Base-by-base conservation (phyloP, 2,329 filamentous ascomycete genomes). In the Trichophyton simii region DNA sequence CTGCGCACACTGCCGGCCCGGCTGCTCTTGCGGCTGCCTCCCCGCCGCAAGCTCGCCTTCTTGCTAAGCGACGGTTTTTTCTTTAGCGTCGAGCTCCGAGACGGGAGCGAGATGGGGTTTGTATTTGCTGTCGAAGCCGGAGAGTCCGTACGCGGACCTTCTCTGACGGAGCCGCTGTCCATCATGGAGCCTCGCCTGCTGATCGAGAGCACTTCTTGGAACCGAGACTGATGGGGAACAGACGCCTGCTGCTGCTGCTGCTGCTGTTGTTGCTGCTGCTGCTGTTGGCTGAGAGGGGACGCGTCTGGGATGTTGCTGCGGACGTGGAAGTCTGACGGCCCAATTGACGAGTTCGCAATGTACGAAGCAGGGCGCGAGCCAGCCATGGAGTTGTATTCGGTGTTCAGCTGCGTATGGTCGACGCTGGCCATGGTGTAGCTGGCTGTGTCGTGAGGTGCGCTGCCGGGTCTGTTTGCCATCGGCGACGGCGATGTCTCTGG, bases 1-100 rank as follows among this genome's bases (percentile, higher is more conserved):
- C 91, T 95, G 67, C 85, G 84, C 59, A 96, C 89, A 72, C 91
- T 95, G 61, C 91, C 91, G 31, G 91, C 89, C 70, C 86, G 87
- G 75, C 89, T 83, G 73, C 89, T 95, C 67, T 86, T 83, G 60
- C 87, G 85, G 74, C 91, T 96, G 65, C 85, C 81, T 71, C 86
- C 91, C 67, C 91, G 87, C 73, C 86, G 87, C 66, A 96, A 71
- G 70, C 90, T 95, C 44, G 79, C 82, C 63, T 81, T 84, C 68
- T 87, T 83, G 66, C 86, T 86, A 62, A 96, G 72, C 8, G 91
- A 95, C 25, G 79, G 79, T 75, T 90, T 94, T 80, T 97, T 97
- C 79, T 89, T 94, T 67, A 97, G 79, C 0, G 91, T 96, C 63
- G 89, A 89, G 64, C 80, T 80, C 61, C 84, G 70, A 18, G 76